Evolutionary conservation across 495 filamentous ascomycete genomes (phyloP), one percentile per base, ranked within the genome.

Genomic region (Terfezia claveryi): DNA sequence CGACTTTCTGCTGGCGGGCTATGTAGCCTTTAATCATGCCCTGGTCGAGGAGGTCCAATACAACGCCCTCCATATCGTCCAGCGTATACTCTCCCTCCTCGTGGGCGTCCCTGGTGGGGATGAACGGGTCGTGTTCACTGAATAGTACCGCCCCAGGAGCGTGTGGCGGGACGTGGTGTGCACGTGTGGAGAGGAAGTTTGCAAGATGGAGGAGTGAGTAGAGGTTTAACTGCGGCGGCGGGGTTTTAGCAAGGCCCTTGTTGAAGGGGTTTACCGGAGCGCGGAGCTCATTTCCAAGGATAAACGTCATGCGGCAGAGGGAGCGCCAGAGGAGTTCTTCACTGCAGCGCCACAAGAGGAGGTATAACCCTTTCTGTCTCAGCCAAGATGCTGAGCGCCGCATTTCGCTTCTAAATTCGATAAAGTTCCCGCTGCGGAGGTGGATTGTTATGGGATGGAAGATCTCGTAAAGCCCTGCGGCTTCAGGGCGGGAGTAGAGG

Each of bases 11-110:
- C 59, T 80, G 79, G 37, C 74, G 83, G 10, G 83, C 83, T 23
- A 95, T 74, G 59, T 88, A 98, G 6, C 91, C 91, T 55, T 80
- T 79, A 52, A 95, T 73, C n/a, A 95, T 70, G 8, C 81, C 82
- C 66, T 93, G 85, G 32, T 81, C 79, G 14, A 93, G 74, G 8
- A 95, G 70, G 1, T 81, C 82, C 0, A 83, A 75, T 10, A 92
- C 71, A 4, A 86, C 78, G 2, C 74, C 77, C 67, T 94, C 91
- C n/a, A 94, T 72, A 59, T 81, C 81, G 1, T 75, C 68, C 62
- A 81, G 71, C 44, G 70, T 63, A 60, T 71, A 49, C 63, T 70
- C 64, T 64, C 70, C 67, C 71, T 77, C 57, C 46, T 67, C 58
- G 60, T 76, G 50, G 58, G 56, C 17, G 32, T 20, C 32, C 56